phyloP scores from a whole-genome alignment of 176 grass and related monocot genomes.

The sorghum (Sorghum bicolor) region DNA sequence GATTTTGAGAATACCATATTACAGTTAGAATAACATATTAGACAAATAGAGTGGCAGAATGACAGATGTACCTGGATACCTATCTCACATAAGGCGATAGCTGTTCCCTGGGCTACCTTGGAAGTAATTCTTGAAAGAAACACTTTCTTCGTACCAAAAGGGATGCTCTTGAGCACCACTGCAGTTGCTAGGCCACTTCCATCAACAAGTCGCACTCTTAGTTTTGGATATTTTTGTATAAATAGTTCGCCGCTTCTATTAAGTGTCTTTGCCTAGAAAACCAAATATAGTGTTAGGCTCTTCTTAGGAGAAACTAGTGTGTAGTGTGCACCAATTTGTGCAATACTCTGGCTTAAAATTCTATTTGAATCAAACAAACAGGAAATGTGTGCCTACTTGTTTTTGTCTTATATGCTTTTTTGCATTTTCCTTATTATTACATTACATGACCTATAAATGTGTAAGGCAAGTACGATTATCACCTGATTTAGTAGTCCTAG shows the following conservation, averaged over 20 bases:
- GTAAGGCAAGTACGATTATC: background rate
- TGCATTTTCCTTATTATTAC: background rate
- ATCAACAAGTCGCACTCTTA: conserved; percentile 80
- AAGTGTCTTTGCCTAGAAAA: conserved; percentile 53
- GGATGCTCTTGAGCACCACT: conserved; percentile 68
- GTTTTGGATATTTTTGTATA: conserved; percentile 71
- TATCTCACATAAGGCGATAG: conserved; percentile 54
- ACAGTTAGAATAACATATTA: background rate
- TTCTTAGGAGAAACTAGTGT: conserved; percentile 6
- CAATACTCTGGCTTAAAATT: background rate
- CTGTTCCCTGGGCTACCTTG: conserved; percentile 56
- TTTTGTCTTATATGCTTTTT: background rate
- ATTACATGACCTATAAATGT: conserved; percentile 6
- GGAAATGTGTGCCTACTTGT: background rate
- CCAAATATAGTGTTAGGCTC: background rate
- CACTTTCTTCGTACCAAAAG: conserved; percentile 49
- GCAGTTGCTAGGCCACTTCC: conserved; percentile 90
- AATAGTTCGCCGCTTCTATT: conserved; percentile 78
- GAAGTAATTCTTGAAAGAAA: conserved; percentile 55
- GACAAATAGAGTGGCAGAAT: background rate
- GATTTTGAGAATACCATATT: background rate
- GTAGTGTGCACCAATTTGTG: background rate
- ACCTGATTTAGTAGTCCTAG: conserved; percentile 87
- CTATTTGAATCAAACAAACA: background rate
- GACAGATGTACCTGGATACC: conserved; percentile 56